Evolutionary conservation across 2,329 filamentous ascomycete species (phyloP).

Genomic region (Hypoxylon sp.): DNA sequence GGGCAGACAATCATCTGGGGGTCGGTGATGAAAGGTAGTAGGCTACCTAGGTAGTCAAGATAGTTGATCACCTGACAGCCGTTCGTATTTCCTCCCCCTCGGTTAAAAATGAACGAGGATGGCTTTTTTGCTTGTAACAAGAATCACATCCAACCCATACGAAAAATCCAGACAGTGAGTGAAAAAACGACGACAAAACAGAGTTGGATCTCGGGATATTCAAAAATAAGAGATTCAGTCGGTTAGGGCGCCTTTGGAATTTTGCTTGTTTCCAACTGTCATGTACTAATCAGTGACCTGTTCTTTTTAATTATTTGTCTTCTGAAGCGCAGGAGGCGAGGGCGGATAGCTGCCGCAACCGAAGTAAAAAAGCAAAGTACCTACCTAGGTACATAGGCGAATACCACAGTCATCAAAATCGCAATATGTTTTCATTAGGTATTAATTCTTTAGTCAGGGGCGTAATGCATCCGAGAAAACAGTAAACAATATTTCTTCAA

Average conservation of each 20-base stretch:
- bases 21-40: neutral
- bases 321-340: conserved; percentile 9
- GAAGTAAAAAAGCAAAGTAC: too few relatives aligned
- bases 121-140: too few relatives aligned
- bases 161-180: too few relatives aligned
- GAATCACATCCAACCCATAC: too few relatives aligned
- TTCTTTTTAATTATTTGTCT: conserved; percentile 11
- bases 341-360: neutral
- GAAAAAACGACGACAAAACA: too few relatives aligned
- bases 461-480: too few relatives aligned
- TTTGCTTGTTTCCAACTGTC: conserved; percentile 6
- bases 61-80: neutral
- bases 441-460: conserved; percentile 27
- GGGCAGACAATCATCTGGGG: conserved; percentile 27
- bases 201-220: too few relatives aligned
- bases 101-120: neutral
- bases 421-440: conserved; percentile 29
- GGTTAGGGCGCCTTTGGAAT: neutral
- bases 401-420: conserved; percentile 27
- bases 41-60: too few relatives aligned
- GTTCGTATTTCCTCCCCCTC: neutral
- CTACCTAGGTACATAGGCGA: conserved; percentile 14
- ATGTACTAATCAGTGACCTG: neutral
- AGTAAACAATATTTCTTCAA: conserved; percentile 10
- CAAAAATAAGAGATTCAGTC: neutral